Percentiles rank a stretch among this genome's conserved stretches.
Evolutionary conservation across 805 yeast species (phyloP).

Genomic region (Candida montana): DNA sequence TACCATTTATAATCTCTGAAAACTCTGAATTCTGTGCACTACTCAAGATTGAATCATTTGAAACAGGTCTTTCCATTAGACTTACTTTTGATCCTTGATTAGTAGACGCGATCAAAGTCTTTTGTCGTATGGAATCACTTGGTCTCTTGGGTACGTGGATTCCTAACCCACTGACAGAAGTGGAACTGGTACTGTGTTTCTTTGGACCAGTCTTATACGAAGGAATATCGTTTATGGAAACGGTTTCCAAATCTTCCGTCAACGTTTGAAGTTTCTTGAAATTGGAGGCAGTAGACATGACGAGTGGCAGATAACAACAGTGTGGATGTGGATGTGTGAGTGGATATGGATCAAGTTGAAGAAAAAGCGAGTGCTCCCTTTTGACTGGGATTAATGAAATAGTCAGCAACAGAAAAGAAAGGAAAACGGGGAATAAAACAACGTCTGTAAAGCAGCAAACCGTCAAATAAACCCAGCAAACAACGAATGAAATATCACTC

Average conservation of each 20-base stretch:
- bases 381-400: no score
- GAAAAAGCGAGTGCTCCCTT: no score
- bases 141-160: constrained; percentile 20
- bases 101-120: not conserved
- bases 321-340: no score
- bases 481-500: no score
- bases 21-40: constrained; percentile 11
- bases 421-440: no score
- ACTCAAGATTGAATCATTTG: constrained; percentile 23
- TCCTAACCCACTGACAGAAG: constrained; percentile 18
- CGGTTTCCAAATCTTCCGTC: constrained; percentile 10
- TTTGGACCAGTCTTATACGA: not conserved
- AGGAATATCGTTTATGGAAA: constrained; percentile 12
- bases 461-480: no score
- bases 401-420: no score
- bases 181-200: constrained; percentile 8
- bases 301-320: not conserved
- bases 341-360: no score
- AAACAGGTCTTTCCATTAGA: constrained; percentile 23
- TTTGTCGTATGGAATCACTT: constrained; percentile 19
- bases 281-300: constrained; percentile 2
- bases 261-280: constrained; percentile 8
- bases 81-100: constrained; percentile 10
- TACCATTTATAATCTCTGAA: constrained; percentile 14
- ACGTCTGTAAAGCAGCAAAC: no score